These are phyloP conservation scores for Suillus alpinus DNA, from an alignment of 768 basidiomycete genomes.

Conservation along the genomic window DNA sequence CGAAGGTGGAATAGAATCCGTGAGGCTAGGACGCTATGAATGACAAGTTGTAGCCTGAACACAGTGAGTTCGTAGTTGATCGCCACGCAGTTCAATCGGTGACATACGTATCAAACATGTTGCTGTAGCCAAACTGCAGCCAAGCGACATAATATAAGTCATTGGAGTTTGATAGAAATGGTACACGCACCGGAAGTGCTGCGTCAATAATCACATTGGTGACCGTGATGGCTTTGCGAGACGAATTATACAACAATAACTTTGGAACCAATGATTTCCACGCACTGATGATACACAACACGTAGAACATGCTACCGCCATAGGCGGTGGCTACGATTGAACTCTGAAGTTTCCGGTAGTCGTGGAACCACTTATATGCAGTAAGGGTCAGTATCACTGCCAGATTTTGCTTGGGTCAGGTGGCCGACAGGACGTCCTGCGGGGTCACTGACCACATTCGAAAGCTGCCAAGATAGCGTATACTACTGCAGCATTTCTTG, in stretches of 20 bases:
- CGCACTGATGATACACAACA: constrained; percentile 15
- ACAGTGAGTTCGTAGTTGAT: not conserved
- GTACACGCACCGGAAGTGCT: constrained; percentile 8
- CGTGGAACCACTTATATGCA: constrained; percentile 1
- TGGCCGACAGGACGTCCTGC: not conserved
- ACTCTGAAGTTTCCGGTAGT: constrained; percentile 1
- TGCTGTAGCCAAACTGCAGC: not conserved
- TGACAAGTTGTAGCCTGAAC: constrained; percentile 16
- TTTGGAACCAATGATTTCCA: not conserved
- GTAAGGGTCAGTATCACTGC: not conserved
- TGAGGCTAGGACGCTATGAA: constrained; percentile 23
- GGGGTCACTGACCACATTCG: not conserved
- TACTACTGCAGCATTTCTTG: not conserved
- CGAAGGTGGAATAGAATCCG: constrained; percentile 28
- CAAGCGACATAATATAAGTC: not conserved
- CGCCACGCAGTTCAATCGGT: not conserved
- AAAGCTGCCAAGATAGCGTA: not conserved
- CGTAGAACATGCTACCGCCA: constrained; percentile 15
- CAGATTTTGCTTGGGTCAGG: not conserved
- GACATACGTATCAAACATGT: not conserved
- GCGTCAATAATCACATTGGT: constrained; percentile 6
- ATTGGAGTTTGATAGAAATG: not conserved
- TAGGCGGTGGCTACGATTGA: constrained; percentile 10
- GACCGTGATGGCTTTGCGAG: constrained; percentile 11
- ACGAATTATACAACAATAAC: not conserved